A percentile compares a stretch with the other conserved stretches of the same genome.
Evolutionary conservation across 2,329 filamentous ascomycete species (phyloP).

Genomic region (Beauveria scarabaeidicola): DNA sequence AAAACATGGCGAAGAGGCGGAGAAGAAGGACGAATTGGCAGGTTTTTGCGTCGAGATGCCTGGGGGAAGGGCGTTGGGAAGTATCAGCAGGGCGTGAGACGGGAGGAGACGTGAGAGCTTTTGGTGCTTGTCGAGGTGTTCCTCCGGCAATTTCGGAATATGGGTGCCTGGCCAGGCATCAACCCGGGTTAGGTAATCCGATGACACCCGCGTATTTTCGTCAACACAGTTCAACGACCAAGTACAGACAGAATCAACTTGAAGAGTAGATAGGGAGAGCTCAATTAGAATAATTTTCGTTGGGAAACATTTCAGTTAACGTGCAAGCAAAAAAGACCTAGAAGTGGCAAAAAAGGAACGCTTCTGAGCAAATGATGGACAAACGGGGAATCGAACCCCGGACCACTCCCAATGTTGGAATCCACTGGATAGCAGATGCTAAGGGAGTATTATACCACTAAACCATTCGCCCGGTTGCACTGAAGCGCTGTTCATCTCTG

Average conservation of each 20-base stretch:
- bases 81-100: not conserved
- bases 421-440: not conserved
- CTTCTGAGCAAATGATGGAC: slow-evolving; percentile 2
- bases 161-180: slow-evolving; percentile 36
- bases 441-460: slow-evolving; percentile 13
- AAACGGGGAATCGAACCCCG: slow-evolving; percentile 15
- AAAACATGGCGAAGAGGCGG: slow-evolving; percentile 40
- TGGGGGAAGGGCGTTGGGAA: slow-evolving; percentile 9
- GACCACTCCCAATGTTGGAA: slow-evolving; percentile 13
- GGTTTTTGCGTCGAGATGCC: slow-evolving; percentile 19
- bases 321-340: not conserved
- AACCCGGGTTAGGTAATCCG: slow-evolving; percentile 17
- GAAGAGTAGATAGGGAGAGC: not conserved
- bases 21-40: slow-evolving; percentile 10
- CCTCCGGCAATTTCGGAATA: slow-evolving; percentile 33
- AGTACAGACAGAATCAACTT: not conserved
- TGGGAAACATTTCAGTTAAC: not conserved
- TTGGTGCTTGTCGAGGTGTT: slow-evolving; percentile 27
- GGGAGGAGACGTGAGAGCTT: slow-evolving; percentile 16
- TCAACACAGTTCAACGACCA: not conserved
- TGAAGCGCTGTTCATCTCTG: slow-evolving; percentile 19
- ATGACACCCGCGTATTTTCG: slow-evolving; percentile 8
- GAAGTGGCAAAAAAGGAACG: not conserved
- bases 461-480: slow-evolving; percentile 9
- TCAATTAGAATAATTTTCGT: not conserved